Evolutionary conservation across 2,329 filamentous ascomycete genomes (phyloP), one percentile per base, ranked within the genome.

Genomic region (Cryphonectria naterciae): DNA sequence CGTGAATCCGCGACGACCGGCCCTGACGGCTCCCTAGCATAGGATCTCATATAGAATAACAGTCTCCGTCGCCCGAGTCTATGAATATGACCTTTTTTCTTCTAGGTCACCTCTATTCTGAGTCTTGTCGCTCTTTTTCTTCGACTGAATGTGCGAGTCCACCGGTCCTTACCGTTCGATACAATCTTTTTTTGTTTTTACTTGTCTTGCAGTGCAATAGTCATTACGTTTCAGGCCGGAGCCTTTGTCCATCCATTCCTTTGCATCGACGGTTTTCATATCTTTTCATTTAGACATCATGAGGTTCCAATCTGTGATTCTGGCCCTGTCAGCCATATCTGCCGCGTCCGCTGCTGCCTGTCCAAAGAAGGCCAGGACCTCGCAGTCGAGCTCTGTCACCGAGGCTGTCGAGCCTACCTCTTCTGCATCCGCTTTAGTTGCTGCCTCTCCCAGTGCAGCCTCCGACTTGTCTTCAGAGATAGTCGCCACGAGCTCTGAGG

Each of bases 221-320:
- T 32, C 28, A 32, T 22, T 46, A 6, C 35, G 4, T 60, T 39
- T 39, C 39, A 28, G 65, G 25, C 65, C 65, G 39, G 39, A 61
- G 54, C 52, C 39, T 46, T 49, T 61, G 39, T 17, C 19, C 43
- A 63, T 54, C 46, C 49, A 61, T 10, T 46, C 68, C 22, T 32
- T 32, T 4, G 28, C 19, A 61, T 8, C 56, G 8, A 68, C 19
- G 13, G 19, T 4, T 17, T n/a, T 28, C 25, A 28, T n/a, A n/a
- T n/a, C 11, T n/a, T 6, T 28, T 65, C 65, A 19, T 32, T 67
- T 54, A 11, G 46, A 70, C 37, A 66, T 19, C 11, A 73, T 73
- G 71, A 73, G 68, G 66, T 64, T 67, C 63, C 71, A 73, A 54
- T 28, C 41, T 17, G 28, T 71, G 25, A 37, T 73, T 32, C 46